Base-by-base conservation (phyloP, 331 rosid genomes). In the Ulmus americana region DNA sequence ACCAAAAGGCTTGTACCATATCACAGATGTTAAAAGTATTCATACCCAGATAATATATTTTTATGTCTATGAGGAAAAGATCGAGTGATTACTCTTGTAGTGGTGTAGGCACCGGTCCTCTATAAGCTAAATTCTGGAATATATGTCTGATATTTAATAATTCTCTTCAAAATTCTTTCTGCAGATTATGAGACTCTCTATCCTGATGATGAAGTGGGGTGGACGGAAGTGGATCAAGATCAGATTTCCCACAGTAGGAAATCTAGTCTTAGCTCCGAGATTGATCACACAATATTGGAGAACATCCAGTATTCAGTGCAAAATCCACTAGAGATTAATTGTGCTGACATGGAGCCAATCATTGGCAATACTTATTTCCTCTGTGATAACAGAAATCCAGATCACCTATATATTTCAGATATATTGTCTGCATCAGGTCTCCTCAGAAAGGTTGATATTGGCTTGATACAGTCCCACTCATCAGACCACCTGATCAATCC, bases 391-490 rank as follows among this genome's bases (percentile, higher is more conserved):
- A 77, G 65, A 62, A 80, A 85, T 79, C 88, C 86, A 61, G 89
- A 85, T 53, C 87, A 80, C 69, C 76, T 64, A 69, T 92, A 88
- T 73, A 82, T 92, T 70, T 76, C 82, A 74, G 85, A 89, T 58
- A 77, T 86, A 78, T 54, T 89, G 65, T 55, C 73, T 42, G 84
- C 85, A 59, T 88, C 94, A 63, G 91, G 86, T 73, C 62, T 88
- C 46, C 79, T 81, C 35, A 58, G 57, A 38, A 76, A 76, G 50
- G 81, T 71, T 7, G 73, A 74, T 74, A 79, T 76, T 35, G 55
- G 84, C 63, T 55, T 81, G 76, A 65, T 67, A 55, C 76, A 73
- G 61, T 68, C 80, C 71, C 70, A 81, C 38, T 75, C 89, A 45
- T 59, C 73, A 4, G 78, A 71, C 65, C 76, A 78, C 53, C 55